Conservation (phyloP, 1,284 basidiomycete species). For the Cryptococcus sp. region DNA sequence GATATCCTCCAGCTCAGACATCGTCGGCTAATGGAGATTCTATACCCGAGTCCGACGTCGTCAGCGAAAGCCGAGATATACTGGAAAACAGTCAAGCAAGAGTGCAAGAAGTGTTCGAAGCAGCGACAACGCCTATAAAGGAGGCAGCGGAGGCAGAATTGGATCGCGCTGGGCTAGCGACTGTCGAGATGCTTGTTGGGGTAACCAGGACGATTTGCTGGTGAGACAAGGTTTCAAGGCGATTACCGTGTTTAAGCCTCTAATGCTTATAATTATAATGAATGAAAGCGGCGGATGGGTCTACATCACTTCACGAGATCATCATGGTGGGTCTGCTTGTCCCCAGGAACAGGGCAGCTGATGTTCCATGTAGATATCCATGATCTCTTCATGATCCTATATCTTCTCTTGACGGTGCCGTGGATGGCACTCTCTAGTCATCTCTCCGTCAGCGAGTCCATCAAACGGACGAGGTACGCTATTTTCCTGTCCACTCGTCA, state of each 20-base stretch:
- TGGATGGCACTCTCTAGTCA: slow-evolving; percentile 80
- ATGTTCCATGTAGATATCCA: slow-evolving; percentile 62
- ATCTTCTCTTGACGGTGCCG: slow-evolving; percentile 75
- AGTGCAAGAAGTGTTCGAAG: slow-evolving; percentile 9
- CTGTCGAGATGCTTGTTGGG: slow-evolving; percentile 65
- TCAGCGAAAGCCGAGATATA: neutral
- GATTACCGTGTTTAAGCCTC: neutral
- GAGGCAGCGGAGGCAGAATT: slow-evolving; percentile 5
- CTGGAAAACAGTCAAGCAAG: neutral
- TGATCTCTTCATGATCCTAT: slow-evolving; percentile 85
- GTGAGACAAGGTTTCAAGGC: slow-evolving; percentile 14
- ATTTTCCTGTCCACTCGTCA: neutral
- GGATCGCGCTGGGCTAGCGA: slow-evolving; percentile 53
- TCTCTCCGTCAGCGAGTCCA: slow-evolving; percentile 38
- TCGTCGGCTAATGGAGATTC: neutral
- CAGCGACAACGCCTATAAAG: slow-evolving; percentile 9
- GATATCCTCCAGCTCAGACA: slow-evolving; percentile 21
- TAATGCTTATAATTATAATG: neutral
- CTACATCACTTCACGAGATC: slow-evolving; percentile 67
- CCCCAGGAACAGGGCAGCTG: neutral
- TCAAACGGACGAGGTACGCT: slow-evolving; percentile 59
- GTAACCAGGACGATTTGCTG: slow-evolving; percentile 77
- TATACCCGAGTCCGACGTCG: neutral
- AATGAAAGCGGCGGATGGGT: slow-evolving; percentile 69
- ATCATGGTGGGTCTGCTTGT: slow-evolving; percentile 39